Base-by-base conservation (phyloP, 306 rosid genomes). In the Sechiopsis laciniata region DNA sequence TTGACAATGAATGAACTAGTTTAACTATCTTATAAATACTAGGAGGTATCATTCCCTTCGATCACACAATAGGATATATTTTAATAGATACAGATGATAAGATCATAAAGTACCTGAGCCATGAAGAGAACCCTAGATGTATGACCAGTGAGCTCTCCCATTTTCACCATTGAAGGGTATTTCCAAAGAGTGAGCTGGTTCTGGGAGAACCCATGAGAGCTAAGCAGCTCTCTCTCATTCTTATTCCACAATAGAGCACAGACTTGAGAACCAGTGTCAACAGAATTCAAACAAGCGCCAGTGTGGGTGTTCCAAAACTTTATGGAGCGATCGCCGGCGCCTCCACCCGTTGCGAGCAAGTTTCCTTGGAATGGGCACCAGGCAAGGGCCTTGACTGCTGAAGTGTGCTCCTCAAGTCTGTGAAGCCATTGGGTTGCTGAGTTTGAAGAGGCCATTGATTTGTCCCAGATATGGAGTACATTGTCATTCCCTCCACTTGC, bases 341-440 rank as follows among this genome's bases (percentile, higher is more conserved):
- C 94, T 66, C 96, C 96, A 32, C 94, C 91, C 6, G 91, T 72
- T 54, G 87, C 88, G 13, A 90, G 51, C 56, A 90, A 73, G 72
- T 88, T 90, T 45, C 83, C 78, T 81, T 88, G 97, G 82, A 90
- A 90, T 2, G 97, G 95, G 35, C 95, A 90, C 97, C 95, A 90
- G 52, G 89, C 90, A 0, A 90, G 89, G 70, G 96, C 96, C 73
- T 87, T 88, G 4, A 90, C 95, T 0, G 91, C 91, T 40, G 95
- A 88, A 3, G 79, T 82, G 53, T 88, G 95, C 42, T 88, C 90
- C 61, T 82, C 87, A 58, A 88, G 80, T 75, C 89, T 83, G 83
- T 88, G 95, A 76, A 90, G 90, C 88, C 90, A 90, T 42, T 79
- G 87, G 1, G 88, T 86, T 0, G 79, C 58, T 45, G 90, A 84